These are phyloP conservation scores for Podaxis carcinomalis DNA, from an alignment of 768 basidiomycete genomes.

Conservation along the genomic window DNA sequence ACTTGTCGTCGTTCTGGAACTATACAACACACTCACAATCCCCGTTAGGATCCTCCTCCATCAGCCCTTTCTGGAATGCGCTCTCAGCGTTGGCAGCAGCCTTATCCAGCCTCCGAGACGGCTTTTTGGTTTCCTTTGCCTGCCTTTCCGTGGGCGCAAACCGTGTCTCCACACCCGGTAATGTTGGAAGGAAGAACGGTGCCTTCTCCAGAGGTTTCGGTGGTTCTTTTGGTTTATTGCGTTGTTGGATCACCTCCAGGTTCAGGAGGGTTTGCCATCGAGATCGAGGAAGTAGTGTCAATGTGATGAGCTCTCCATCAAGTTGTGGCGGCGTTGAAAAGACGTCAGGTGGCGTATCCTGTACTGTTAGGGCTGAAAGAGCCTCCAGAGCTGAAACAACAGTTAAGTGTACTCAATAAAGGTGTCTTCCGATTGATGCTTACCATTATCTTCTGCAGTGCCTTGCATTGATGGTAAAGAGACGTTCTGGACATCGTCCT, in stretches of 20 bases:
- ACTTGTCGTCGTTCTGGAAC: neutral
- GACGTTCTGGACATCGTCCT: conserved; percentile 68
- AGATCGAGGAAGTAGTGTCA: conserved; percentile 87
- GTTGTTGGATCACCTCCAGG: conserved; percentile 90
- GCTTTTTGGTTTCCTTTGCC: conserved; percentile 32
- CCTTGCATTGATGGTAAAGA: conserved; percentile 84
- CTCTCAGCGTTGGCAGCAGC: conserved; percentile 51
- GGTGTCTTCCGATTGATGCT: conserved; percentile 10
- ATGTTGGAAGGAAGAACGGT: conserved; percentile 94
- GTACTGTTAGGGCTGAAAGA: conserved; percentile 56
- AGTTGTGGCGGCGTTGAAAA: conserved; percentile 88
- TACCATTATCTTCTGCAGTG: conserved; percentile 75
- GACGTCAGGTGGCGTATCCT: conserved; percentile 60
- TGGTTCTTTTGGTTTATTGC: conserved; percentile 95
- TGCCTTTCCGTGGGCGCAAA: conserved; percentile 57
- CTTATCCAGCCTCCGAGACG: conserved; percentile 51
- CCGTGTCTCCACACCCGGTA: conserved; percentile 81
- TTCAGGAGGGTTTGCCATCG: conserved; percentile 98
- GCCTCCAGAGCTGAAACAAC: conserved; percentile 58
- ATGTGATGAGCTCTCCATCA: conserved; percentile 85
- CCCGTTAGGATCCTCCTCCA: conserved; percentile 47
- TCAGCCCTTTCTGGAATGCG: conserved; percentile 65
- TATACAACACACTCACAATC: conserved; percentile 55
- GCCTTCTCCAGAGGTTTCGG: conserved; percentile 94
- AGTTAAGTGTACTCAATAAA: neutral